Percentiles rank a stretch among this genome's conserved stretches.
phyloP scores from a whole-genome alignment of 768 basidiomycete genomes.

The Boletales sp. region DNA sequence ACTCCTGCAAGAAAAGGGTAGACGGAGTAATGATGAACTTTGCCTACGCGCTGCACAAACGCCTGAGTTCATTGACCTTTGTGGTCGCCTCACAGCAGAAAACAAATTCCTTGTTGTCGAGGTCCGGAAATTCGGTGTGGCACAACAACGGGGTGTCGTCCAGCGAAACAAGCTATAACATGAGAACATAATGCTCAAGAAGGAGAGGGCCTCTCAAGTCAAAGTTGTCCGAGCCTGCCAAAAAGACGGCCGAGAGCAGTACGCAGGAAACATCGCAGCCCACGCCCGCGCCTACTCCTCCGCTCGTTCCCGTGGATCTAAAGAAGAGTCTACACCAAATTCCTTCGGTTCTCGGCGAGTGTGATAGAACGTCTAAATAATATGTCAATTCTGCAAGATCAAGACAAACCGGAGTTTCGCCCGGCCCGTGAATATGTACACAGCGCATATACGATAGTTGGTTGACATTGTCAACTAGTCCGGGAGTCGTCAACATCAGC shows the following conservation, averaged over 20 bases:
- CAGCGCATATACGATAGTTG: too few relatives aligned
- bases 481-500: too few relatives aligned
- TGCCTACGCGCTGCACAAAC: constrained; percentile 54
- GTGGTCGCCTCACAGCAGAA: constrained; percentile 28
- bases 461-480: too few relatives aligned
- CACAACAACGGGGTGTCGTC: constrained; percentile 13
- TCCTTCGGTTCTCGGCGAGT: too few relatives aligned
- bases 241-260: neutral
- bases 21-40: constrained; percentile 55
- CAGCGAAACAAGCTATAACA: constrained; percentile 17
- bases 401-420: too few relatives aligned
- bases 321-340: too few relatives aligned
- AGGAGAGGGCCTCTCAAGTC: constrained; percentile 18
- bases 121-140: constrained; percentile 14
- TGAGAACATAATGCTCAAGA: constrained; percentile 19
- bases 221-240: constrained; percentile 14
- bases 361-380: too few relatives aligned
- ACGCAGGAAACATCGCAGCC: constrained; percentile 6
- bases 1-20: constrained; percentile 55
- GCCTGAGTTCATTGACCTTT: constrained; percentile 45
- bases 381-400: too few relatives aligned
- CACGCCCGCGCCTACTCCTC: neutral
- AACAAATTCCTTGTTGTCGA: constrained; percentile 21
- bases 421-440: too few relatives aligned
- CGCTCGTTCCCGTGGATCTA: neutral